Evolutionary conservation across 371 early-diverging fungal genomes (phyloP), one percentile per base, ranked within the genome.

Genomic region (Mucor velutinosus): DNA sequence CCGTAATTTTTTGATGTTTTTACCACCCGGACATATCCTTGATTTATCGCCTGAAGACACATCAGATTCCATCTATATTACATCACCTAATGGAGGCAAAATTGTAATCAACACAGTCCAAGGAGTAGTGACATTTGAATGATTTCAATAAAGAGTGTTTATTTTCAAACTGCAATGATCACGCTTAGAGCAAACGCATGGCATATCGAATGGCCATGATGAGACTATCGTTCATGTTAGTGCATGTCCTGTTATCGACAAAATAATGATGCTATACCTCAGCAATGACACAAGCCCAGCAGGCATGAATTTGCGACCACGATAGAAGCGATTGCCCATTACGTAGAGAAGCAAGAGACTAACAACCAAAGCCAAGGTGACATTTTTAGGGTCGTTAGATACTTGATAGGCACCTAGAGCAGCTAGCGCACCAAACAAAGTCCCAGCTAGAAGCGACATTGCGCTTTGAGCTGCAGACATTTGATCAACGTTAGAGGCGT

Each of bases 241-340:
- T 29, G 27, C 10, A 17, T 35, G 33, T 21, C 27, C n/a, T 37
- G 14, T 12, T 2, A 49, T 21, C 12, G 41, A 4, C 32, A 60
- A 51, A 3, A 51, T 45, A 32, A 65, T 23, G 21, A 25, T 60
- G 14, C 30, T 35, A 73, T 75, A 85, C 85, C 86, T 86, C 10
- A 86, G 45, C 4, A 77, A 19, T 39, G 84, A 72, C 3, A 89
- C 81, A 55, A 88, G 70, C 7, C 89, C 89, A 17, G 86, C 89
- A 4, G 89, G 88, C 89, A 90, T 89, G 53, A 87, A 80, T 73
- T 87, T 87, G 8, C 80, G 80, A 51, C 82, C 82, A 30, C 77
- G 75, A 45, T 73, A 62, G 63, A 81, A 90, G 25, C 89, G 86
- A 6, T 70, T 51, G 11, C 87, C 89, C 90, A 89, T 90, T 7